These are phyloP conservation scores for Rhodotorula sp. DNA, from an alignment of 1,284 basidiomycete species.

Conservation along the genomic window DNA sequence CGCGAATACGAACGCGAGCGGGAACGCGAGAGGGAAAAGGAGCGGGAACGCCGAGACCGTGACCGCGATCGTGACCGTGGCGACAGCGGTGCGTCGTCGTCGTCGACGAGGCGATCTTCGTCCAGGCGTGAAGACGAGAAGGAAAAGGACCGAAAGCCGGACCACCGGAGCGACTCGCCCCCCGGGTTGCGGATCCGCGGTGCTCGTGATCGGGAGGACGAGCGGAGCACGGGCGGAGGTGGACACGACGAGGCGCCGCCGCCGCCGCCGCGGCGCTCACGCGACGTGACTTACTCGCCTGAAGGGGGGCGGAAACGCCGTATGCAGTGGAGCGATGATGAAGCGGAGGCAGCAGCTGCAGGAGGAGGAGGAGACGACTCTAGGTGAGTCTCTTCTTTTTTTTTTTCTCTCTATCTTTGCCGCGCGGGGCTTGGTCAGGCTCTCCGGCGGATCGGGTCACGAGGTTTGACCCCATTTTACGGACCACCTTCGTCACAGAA, in stretches of 20 bases:
- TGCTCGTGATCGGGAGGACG: background rate
- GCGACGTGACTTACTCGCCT: constrained; percentile 8
- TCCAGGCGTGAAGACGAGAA: constrained; percentile 15
- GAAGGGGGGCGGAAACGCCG: constrained; percentile 9
- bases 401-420: too few species aligned
- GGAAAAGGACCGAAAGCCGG: background rate
- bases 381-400: too few species aligned
- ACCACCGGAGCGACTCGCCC: constrained; percentile 3
- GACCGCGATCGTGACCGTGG: background rate
- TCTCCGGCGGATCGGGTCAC: too few species aligned
- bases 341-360: constrained; percentile 1
- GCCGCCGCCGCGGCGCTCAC: constrained; percentile 4
- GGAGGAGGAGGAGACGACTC: constrained; percentile 3
- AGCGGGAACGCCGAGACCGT: constrained; percentile 16
- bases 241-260: background rate
- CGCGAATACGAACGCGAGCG: constrained; percentile 22
- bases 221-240: background rate
- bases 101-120: constrained; percentile 14
- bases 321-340: constrained; percentile 33
- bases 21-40: constrained; percentile 20
- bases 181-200: constrained; percentile 18
- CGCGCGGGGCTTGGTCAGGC: too few species aligned
- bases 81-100: background rate
- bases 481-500: constrained; percentile 5
- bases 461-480: background rate